Evolutionary conservation across 371 early-diverging fungal species (phyloP).

Genomic region (Mucor lusitanicus): DNA sequence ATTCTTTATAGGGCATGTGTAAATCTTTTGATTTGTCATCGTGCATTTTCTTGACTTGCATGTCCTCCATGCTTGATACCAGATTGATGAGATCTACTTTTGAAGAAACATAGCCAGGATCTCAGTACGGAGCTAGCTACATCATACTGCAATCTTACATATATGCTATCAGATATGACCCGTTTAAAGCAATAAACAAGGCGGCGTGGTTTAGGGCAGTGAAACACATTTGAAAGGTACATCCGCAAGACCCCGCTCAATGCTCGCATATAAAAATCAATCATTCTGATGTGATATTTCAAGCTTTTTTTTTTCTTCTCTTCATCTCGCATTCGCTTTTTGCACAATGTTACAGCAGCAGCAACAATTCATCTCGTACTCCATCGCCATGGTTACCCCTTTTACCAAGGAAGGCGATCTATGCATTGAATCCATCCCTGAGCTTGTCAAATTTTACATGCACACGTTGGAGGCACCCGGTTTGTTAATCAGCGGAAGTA

Average conservation of each 20-base stretch:
- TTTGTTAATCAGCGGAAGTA: constrained; percentile 27
- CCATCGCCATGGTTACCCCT: constrained; percentile 32
- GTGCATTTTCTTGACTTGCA: neutral
- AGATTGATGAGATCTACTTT: neutral
- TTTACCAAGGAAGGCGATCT: constrained; percentile 24
- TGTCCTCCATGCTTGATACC: neutral
- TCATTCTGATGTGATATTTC: neutral
- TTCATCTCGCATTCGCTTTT: neutral
- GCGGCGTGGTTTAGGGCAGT: neutral
- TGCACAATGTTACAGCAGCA: neutral
- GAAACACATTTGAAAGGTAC: neutral
- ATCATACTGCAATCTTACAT: neutral
- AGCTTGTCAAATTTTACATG: constrained; percentile 25
- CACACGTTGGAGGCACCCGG: constrained; percentile 23
- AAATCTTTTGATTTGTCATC: neutral
- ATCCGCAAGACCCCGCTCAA: neutral
- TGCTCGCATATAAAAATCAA: neutral
- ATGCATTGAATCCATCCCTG: constrained; percentile 18
- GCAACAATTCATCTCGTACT: constrained; percentile 15
- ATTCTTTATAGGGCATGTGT: neutral
- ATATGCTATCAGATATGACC: neutral
- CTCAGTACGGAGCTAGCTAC: neutral
- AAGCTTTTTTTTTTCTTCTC: neutral
- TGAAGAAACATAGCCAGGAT: neutral
- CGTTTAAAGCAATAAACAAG: neutral